These are phyloP conservation scores for Gossypium stocksii DNA, from an alignment of 345 rosid genomes.

Conservation along the genomic window DNA sequence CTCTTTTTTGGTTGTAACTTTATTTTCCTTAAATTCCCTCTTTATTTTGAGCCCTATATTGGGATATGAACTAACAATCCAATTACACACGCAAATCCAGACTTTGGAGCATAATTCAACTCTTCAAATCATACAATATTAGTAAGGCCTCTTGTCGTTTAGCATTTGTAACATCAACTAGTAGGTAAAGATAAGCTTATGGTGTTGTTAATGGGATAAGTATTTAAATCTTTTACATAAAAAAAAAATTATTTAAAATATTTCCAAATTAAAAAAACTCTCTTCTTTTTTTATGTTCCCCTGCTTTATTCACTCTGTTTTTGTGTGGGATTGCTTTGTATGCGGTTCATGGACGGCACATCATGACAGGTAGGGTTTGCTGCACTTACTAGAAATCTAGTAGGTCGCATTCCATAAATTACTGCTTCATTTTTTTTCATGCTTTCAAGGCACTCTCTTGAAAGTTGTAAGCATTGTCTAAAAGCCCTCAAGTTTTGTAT, in stretches of 20 bases:
- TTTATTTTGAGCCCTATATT: neutral
- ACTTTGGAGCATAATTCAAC: neutral
- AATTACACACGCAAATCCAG: neutral
- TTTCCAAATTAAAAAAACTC: neutral
- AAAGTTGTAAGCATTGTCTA: neutral
- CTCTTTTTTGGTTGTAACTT: too few species aligned
- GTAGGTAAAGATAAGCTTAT: neutral
- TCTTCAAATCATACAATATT: neutral
- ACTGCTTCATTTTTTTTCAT: neutral
- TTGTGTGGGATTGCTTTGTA: neutral
- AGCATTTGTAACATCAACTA: neutral
- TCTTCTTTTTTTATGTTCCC: neutral
- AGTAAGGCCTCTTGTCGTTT: neutral
- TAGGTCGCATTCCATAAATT: neutral
- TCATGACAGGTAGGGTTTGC: neutral
- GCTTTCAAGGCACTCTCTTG: slow-evolving; percentile 19
- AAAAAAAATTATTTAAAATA: neutral
- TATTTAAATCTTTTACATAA: neutral
- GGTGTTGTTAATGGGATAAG: neutral
- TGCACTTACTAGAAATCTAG: neutral
- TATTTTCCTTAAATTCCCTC: neutral
- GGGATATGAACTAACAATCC: neutral
- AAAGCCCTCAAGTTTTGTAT: neutral
- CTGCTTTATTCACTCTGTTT: neutral
- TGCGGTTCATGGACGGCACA: slow-evolving; percentile 29